Conservation (phyloP, 2,329 filamentous ascomycete species). For the Lachnellula occidentalis region DNA sequence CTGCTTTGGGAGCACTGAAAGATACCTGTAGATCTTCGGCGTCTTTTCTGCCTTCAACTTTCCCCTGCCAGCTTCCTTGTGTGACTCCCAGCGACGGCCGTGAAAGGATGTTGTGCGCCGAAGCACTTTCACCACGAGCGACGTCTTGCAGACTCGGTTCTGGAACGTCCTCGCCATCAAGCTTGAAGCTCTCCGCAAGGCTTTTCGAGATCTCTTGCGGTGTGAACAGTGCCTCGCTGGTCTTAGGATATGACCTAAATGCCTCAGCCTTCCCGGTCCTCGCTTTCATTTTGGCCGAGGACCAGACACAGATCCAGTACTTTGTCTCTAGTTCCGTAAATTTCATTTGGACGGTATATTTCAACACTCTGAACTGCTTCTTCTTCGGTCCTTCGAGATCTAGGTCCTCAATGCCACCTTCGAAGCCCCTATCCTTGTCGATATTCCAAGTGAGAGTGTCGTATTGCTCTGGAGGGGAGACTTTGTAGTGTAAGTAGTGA, state of each 20-base stretch:
- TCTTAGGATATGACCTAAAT: slow-evolving; percentile 1
- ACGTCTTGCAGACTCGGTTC: neutral
- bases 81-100: too few relatives aligned
- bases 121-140: too few relatives aligned
- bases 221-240: neutral
- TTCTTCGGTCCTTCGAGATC: neutral
- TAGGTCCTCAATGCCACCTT: neutral
- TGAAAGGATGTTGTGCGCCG: too few relatives aligned
- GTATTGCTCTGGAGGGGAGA: neutral
- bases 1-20: too few relatives aligned
- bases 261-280: neutral
- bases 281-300: neutral
- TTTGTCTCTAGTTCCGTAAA: neutral
- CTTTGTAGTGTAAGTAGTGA: neutral
- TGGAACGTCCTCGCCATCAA: neutral
- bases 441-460: slow-evolving; percentile 3
- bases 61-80: too few relatives aligned
- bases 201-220: neutral
- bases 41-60: too few relatives aligned
- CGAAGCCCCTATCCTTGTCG: neutral
- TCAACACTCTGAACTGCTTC: neutral
- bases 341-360: slow-evolving; percentile 4
- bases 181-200: slow-evolving; percentile 1
- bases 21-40: too few relatives aligned
- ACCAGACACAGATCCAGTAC: slow-evolving; percentile 7